Evolutionary conservation across 176 grass and related monocot genomes (phyloP), one percentile per base, ranked within the genome.

Genomic region (Aegilops longissima): DNA sequence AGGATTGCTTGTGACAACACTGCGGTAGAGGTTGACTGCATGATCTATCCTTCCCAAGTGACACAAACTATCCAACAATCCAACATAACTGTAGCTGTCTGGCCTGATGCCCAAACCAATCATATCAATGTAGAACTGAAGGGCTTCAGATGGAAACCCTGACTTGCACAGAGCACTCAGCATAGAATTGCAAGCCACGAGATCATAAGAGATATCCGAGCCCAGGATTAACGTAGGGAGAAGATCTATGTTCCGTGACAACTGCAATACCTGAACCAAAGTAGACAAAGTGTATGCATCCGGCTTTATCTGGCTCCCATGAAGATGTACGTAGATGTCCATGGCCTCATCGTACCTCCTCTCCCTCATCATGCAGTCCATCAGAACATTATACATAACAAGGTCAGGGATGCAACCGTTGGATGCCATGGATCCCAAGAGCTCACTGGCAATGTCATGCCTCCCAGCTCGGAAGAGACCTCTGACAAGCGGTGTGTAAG

Each of bases 231-330:
- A 86, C 54, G 73, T 88, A 40, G 83, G 86, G 88, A 98, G 86
- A 63, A 91, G 83, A 58, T 64, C 38, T 49, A 81, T 86, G 45
- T 91, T 89, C 61, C 56, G 29, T 51, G 88, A 91, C 64, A 87
- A 83, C 49, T 78, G 78, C 70, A 98, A 89, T 82, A 87, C 29
- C 29, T 39, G 82, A 81, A 89, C 70, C 71, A 95, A 85, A 71
- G 90, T 96, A 66, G 96, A 94, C 45, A 98, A 29, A 31, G 93
- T 96, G 82, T 83, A 96, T 70, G 93, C 85, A 83, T 98, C 93
- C 4, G 87, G 90, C 27, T 96, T 91, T 73, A 98, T 86, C n/a
- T 79, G 69, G 44, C 58, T 88, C 66, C 74, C 61, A 47, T 62
- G 62, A 76, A 98, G 82, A 84, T 79, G 31, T 40, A 86, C 67